A percentile compares a stretch with the other conserved stretches of the same genome.
Evolutionary conservation across 306 rosid species (phyloP).

Genomic region (Hippophae gyantsensis): DNA sequence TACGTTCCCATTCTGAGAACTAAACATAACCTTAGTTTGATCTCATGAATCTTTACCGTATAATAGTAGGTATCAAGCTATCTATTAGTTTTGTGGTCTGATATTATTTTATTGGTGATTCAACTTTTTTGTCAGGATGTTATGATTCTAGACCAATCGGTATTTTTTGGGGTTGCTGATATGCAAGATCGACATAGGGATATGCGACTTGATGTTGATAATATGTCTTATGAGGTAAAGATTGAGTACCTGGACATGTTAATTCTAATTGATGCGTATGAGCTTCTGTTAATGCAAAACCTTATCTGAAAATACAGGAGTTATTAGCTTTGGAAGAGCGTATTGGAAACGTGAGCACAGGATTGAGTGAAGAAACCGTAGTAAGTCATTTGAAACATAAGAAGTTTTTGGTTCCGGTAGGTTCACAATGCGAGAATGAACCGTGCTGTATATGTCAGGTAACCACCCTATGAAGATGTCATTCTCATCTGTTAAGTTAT

Average conservation of each 20-base stretch:
- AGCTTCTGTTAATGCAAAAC: not conserved
- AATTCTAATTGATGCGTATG: not conserved
- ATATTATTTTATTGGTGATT: too few relatives aligned
- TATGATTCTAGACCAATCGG: not conserved
- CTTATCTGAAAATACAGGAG: slow-evolving; percentile 32
- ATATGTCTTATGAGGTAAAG: slow-evolving; percentile 24
- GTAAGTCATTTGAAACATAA: slow-evolving; percentile 38
- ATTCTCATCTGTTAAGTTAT: not conserved
- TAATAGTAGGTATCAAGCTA: too few relatives aligned
- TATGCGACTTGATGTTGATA: not conserved
- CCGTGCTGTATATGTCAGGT: slow-evolving; percentile 93
- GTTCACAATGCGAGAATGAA: slow-evolving; percentile 39
- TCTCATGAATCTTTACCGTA: too few relatives aligned
- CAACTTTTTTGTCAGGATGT: not conserved
- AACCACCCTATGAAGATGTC: not conserved
- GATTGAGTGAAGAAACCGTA: slow-evolving; percentile 53
- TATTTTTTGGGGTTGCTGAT: not conserved
- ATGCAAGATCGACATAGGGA: not conserved
- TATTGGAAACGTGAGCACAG: slow-evolving; percentile 68
- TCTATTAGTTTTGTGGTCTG: too few relatives aligned
- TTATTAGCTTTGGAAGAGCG: slow-evolving; percentile 71
- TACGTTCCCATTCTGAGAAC: too few relatives aligned
- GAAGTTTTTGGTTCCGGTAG: slow-evolving; percentile 17
- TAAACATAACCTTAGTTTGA: too few relatives aligned
- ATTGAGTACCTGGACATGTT: not conserved